Conservation (phyloP, 139 green algal genomes). For the Tetraselmis chui region DNA sequence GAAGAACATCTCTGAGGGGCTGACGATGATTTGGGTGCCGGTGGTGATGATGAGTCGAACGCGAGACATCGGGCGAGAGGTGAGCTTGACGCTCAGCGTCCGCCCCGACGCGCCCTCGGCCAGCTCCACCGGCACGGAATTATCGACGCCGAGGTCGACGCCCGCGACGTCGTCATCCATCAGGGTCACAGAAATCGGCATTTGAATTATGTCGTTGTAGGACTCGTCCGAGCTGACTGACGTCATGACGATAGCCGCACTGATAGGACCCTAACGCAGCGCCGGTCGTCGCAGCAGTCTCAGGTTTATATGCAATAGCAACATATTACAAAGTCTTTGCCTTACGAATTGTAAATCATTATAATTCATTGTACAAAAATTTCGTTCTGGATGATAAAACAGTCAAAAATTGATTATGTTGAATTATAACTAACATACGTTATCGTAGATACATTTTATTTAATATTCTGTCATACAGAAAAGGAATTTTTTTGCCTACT, state of each 20-base stretch:
- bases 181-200: neutral
- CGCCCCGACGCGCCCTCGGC: neutral
- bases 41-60: neutral
- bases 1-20: neutral
- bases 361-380: no score
- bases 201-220: neutral
- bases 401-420: no score
- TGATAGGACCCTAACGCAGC: neutral
- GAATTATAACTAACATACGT: no score
- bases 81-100: neutral
- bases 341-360: no score
- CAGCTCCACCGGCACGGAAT: neutral
- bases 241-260: neutral
- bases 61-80: neutral
- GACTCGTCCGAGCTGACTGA: neutral
- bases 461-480: no score
- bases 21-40: neutral
- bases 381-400: no score
- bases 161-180: neutral
- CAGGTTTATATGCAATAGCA: no score
- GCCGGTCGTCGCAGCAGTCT: no score
- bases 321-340: no score
- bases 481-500: no score
- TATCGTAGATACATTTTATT: no score
- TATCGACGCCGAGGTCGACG: neutral